These are phyloP conservation scores for Grosmannia serpens DNA, from an alignment of 2,329 filamentous ascomycete species.

Conservation along the genomic window DNA sequence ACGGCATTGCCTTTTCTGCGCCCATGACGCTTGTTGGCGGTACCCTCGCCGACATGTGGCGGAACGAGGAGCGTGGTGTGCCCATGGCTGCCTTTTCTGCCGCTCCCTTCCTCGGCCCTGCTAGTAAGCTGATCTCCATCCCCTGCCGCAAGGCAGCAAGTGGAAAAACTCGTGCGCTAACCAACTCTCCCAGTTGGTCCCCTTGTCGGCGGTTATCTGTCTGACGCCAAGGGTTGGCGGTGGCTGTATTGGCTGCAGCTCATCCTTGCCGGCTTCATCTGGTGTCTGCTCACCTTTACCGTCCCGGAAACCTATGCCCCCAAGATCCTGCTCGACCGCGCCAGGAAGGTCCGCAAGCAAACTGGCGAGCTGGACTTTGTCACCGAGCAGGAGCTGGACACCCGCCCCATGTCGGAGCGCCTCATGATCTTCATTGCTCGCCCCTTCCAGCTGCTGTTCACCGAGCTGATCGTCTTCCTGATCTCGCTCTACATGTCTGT, in stretches of 20 bases:
- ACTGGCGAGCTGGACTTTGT: conserved; percentile 58
- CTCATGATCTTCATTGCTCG: conserved; percentile 65
- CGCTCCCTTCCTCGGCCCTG: conserved; percentile 72
- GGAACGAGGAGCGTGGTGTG: conserved; percentile 69
- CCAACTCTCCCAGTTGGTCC: conserved; percentile 41
- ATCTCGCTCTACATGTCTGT: conserved; percentile 80
- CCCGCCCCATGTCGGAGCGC: conserved; percentile 55
- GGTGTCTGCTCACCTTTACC: conserved; percentile 72
- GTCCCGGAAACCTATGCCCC: conserved; percentile 84
- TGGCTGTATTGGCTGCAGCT: conserved; percentile 52
- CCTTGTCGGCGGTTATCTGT: conserved; percentile 56
- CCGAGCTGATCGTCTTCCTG: conserved; percentile 75
- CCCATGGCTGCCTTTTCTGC: conserved; percentile 81
- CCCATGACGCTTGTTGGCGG: conserved; percentile 81
- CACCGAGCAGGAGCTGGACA: conserved; percentile 71
- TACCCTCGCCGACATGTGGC: conserved; percentile 75
- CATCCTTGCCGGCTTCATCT: conserved; percentile 59
- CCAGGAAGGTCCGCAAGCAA: conserved; percentile 57
- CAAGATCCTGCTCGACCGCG: conserved; percentile 59
- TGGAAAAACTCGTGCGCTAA: background rate
- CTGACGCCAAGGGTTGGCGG: conserved; percentile 16
- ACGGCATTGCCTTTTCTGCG: conserved; percentile 74
- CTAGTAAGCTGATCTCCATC: conserved; percentile 29
- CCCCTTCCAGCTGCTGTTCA: conserved; percentile 76
- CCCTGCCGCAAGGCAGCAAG: no score